Evolutionary conservation across 345 rosid genomes (phyloP), one percentile per base, ranked within the genome.

Genomic region (Viola odorata): DNA sequence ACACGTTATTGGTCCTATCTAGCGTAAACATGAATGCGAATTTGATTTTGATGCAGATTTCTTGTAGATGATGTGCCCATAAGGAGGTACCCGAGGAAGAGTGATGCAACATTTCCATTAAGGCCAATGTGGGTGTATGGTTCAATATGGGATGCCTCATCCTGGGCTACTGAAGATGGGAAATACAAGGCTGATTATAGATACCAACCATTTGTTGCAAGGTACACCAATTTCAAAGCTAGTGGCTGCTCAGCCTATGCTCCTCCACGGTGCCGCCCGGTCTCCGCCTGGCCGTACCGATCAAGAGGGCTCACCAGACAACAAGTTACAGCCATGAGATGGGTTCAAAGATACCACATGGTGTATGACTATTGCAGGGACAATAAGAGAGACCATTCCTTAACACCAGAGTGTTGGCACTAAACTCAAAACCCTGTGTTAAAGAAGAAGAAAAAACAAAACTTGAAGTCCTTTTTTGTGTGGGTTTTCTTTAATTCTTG

Each of bases 121-220:
- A 86, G 99, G 77, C 96, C 99, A 66, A 90, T 90, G 96, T 88
- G 96, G 95, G 75, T 88, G 3, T 90, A 94, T 64, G 96, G 97
- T 62, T 94, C 99, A 50, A 94, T 94, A 58, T 94, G 99, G 99
- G 99, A 94, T 45, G 99, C 99, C 3, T 90, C 99, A 5, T 81
- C 95, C 1, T 94, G 99, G 99, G 99, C 99, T 6, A 94, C 99
- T 0, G 99, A 94, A 32, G 83, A 94, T 60, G 97, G 99, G 12
- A 94, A 82, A 75, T 94, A 94, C 89, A 94, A 83, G 78, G 97
- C 91, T 0, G 87, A 94, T 55, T 90, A 90, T 12, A 78, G 63
- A 14, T 94, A 88, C 75, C 99, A 94, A 45, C 99, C 99, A 1
- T 94, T 94, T 59, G 75, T 86, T 41, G 97, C 91, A 0, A 65